A percentile compares a stretch with the other conserved stretches of the same genome.
Conservation (phyloP, 2,329 filamentous ascomycete species). For the Leptosphaerulina australis region DNA sequence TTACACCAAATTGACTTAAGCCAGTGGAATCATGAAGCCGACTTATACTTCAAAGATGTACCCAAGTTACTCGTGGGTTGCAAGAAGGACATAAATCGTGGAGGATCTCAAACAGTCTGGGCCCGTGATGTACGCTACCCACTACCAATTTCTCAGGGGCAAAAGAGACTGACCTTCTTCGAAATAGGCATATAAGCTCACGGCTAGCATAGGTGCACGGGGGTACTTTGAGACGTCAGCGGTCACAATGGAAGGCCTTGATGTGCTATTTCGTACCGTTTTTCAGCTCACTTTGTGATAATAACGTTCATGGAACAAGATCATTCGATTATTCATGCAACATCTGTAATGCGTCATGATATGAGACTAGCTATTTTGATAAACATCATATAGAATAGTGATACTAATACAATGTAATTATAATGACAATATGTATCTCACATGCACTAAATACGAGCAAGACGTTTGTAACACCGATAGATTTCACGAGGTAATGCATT, state of each 20-base stretch:
- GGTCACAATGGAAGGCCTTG: slow-evolving; percentile 13
- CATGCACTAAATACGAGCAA: too few species aligned
- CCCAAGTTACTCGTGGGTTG: slow-evolving; percentile 26
- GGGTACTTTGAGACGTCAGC: slow-evolving; percentile 29
- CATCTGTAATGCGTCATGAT: too few species aligned
- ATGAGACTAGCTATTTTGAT: too few species aligned
- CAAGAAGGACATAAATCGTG: slow-evolving; percentile 17
- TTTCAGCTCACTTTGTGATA: too few species aligned
- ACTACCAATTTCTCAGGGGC: not conserved
- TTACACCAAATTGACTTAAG: not conserved
- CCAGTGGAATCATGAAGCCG: slow-evolving; percentile 22
- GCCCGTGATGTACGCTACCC: not conserved
- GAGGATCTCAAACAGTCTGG: slow-evolving; percentile 3
- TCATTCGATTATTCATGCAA: too few species aligned
- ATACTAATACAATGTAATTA: too few species aligned
- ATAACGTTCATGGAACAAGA: too few species aligned
- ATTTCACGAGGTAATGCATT: too few species aligned
- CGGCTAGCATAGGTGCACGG: slow-evolving; percentile 17
- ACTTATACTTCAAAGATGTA: slow-evolving; percentile 13
- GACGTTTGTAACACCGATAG: too few species aligned
- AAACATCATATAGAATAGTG: too few species aligned
- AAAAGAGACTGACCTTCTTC: not conserved
- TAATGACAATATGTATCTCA: too few species aligned
- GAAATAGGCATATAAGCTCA: slow-evolving; percentile 21
- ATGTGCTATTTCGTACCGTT: slow-evolving; percentile 24